These are phyloP conservation scores for Fusarium illudens DNA, from an alignment of 2,329 filamentous ascomycete genomes.

Conservation along the genomic window DNA sequence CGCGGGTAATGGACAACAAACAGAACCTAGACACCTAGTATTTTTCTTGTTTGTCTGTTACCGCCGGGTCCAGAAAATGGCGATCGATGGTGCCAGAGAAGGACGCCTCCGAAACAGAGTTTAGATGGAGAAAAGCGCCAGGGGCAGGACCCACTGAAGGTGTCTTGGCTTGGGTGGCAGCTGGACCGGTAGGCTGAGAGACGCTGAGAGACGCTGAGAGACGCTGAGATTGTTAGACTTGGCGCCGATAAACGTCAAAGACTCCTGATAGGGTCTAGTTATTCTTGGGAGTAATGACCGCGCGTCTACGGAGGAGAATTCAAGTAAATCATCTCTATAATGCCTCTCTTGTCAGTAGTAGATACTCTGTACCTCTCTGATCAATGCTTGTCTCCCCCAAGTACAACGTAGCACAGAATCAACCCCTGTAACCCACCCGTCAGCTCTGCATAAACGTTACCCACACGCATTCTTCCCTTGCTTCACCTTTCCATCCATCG, in stretches of 20 bases:
- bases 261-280: background rate
- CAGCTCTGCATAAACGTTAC: conserved; percentile 31
- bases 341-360: background rate
- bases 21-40: background rate
- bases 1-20: conserved; percentile 32
- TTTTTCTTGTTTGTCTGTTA: conserved; percentile 8
- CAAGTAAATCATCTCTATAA: background rate
- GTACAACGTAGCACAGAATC: background rate
- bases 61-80: background rate
- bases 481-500: background rate
- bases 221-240: conserved; percentile 5
- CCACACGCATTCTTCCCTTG: conserved; percentile 23
- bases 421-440: background rate
- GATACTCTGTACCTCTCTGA: background rate
- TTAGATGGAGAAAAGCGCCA: conserved; percentile 4
- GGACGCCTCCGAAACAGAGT: background rate
- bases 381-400: background rate
- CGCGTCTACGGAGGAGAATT: background rate
- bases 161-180: conserved; percentile 11
- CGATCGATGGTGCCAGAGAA: background rate
- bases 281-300: no score
- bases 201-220: conserved; percentile 10
- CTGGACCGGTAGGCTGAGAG: conserved; percentile 16
- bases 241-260: background rate
- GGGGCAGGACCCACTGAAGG: conserved; percentile 12